A percentile compares a stretch with the other conserved stretches of the same genome.
phyloP scores from a whole-genome alignment of 441 rosid genomes.

The Populus hybrid region DNA sequence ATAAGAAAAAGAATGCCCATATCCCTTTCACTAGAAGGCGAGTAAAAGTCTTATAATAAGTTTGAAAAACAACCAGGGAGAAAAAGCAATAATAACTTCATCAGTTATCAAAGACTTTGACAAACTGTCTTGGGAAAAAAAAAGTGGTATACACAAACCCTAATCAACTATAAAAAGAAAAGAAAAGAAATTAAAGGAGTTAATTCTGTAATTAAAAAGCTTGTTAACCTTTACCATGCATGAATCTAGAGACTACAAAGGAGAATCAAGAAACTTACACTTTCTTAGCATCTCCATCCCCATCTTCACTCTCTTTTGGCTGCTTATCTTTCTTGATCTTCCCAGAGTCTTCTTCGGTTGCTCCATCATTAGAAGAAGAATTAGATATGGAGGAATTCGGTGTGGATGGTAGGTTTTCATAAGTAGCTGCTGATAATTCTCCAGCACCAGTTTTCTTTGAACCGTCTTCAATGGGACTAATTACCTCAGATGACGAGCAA shows the following conservation, averaged over 20 bases:
- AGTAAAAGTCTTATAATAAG: neutral
- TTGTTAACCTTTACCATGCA: neutral
- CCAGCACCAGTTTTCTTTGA: slow-evolving; percentile 20
- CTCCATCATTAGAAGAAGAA: slow-evolving; percentile 50
- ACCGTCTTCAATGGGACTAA: slow-evolving; percentile 26
- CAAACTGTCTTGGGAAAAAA: neutral
- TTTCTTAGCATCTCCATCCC: slow-evolving; percentile 33
- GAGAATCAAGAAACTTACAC: slow-evolving; percentile 38
- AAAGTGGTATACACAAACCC: neutral
- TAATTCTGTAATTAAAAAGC: neutral
- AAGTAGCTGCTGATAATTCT: slow-evolving; percentile 13
- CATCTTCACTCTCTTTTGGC: slow-evolving; percentile 35
- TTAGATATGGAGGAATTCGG: slow-evolving; percentile 46
- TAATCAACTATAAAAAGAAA: neutral
- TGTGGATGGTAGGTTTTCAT: slow-evolving; percentile 33
- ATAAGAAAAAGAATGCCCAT: neutral
- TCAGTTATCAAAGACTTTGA: neutral
- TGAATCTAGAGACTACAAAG: neutral
- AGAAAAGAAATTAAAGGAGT: no score
- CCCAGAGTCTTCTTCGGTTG: slow-evolving; percentile 32
- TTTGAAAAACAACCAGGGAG: neutral
- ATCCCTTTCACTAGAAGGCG: neutral
- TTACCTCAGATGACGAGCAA: slow-evolving; percentile 56
- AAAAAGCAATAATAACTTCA: neutral
- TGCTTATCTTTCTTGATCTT: slow-evolving; percentile 32